Evolutionary conservation across 805 yeast genomes (phyloP), one percentile per base, ranked within the genome.

Genomic region (Kodamaea hsintzibuensis): DNA sequence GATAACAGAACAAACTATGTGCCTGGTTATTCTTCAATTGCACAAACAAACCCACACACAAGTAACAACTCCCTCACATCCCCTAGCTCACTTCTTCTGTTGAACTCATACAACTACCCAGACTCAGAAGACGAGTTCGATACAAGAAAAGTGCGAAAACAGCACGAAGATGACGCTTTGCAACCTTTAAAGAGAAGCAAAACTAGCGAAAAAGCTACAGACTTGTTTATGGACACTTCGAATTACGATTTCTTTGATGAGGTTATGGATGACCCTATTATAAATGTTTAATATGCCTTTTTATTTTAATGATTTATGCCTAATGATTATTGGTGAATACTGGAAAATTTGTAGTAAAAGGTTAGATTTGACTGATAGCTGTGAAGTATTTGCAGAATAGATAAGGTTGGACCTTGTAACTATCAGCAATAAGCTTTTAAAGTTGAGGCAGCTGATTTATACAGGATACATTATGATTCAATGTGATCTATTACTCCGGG

Each of bases 31-130:
- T n/a, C 44, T 5, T 40, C 44, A 7, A 13, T 22, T 16, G 44
- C 25, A 12, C 44, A 40, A 40, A 40, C 44, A 10, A 40, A 50
- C 19, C 42, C 48, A 30, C 42, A 43, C 16, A 50, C 48, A 12
- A 19, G 19, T 12, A 50, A 42, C 47, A 55, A 58, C 43, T 64
- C 71, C 40, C 59, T 70, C 53, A 68, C 76, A 1, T 68, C 73
- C 33, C 76, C 78, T 13, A 64, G 70, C 35, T 70, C 74, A 45
- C 64, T 73, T 18, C 64, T 73, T 45, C 68, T 73, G 49, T 64
- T 73, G 51, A 68, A 66, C 49, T 65, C 72, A 16, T 64, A 61
- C 52, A 56, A 62, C 51, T 63, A 64, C 52, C 67, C 63, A 44
- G 65, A 60, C 47, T 51, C 54, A 12, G 54, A 51, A 19, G 54